These are phyloP conservation scores for Quercus lobata DNA, from an alignment of 331 rosid genomes.

Conservation along the genomic window DNA sequence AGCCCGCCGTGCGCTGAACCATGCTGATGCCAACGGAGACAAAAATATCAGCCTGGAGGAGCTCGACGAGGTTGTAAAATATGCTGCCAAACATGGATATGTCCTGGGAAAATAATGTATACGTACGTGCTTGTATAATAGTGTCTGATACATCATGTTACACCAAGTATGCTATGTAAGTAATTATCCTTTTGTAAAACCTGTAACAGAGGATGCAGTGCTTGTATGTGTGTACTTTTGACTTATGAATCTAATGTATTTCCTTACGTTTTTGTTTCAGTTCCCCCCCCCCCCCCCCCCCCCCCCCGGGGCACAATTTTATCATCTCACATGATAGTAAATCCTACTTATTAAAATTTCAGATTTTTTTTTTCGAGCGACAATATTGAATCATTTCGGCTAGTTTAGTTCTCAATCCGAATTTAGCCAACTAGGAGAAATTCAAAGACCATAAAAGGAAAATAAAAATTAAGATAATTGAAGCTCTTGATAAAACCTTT, in stretches of 20 bases:
- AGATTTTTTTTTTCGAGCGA: too few relatives aligned
- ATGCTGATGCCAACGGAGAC: slow-evolving; percentile 13
- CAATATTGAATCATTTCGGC: too few relatives aligned
- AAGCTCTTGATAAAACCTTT: too few relatives aligned
- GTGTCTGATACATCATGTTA: not conserved
- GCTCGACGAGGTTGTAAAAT: slow-evolving; percentile 14
- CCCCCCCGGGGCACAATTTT: too few relatives aligned
- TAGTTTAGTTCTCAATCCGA: too few relatives aligned
- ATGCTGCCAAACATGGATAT: slow-evolving; percentile 20
- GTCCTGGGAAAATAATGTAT: not conserved
- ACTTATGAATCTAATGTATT: not conserved
- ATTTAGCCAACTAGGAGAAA: too few relatives aligned
- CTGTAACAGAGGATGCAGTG: not conserved
- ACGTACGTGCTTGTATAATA: not conserved
- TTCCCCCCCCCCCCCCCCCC: too few relatives aligned
- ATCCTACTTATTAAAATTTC: too few relatives aligned
- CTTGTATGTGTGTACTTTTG: not conserved
- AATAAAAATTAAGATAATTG: too few relatives aligned
- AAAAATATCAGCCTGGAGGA: slow-evolving; percentile 19
- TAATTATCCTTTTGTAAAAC: not conserved
- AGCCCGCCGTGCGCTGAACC: not conserved
- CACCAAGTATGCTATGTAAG: too few relatives aligned
- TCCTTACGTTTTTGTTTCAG: not conserved
- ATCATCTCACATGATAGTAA: too few relatives aligned
- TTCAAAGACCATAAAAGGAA: too few relatives aligned